Evolutionary conservation across 2,329 filamentous ascomycete genomes (phyloP).

Genomic region (Hymenoscyphus occultus): DNA sequence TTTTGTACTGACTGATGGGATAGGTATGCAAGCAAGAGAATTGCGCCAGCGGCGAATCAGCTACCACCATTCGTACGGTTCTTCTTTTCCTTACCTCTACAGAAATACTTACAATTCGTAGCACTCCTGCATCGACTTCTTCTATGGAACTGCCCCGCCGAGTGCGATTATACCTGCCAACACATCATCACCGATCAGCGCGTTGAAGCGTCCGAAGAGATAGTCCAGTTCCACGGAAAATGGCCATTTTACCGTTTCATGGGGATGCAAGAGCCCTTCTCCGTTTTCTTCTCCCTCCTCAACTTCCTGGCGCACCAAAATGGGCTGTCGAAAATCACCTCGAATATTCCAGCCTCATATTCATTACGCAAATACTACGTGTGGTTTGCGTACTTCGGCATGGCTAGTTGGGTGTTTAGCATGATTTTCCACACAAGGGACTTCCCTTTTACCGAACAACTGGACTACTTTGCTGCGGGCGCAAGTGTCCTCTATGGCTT

Average conservation of each 20-base stretch:
- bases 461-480: conserved; percentile 95
- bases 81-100: conserved; percentile 5
- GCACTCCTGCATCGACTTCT: conserved; percentile 82
- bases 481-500: conserved; percentile 87
- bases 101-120: conserved; percentile 39
- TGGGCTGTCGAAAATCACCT: conserved; percentile 69
- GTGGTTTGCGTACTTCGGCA: conserved; percentile 73
- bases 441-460: conserved; percentile 79
- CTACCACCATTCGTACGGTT: conserved; percentile 35
- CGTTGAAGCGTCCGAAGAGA: conserved; percentile 58
- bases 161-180: conserved; percentile 98
- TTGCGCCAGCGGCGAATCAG: conserved; percentile 64
- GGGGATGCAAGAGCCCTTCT: conserved; percentile 93
- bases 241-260: conserved; percentile 93
- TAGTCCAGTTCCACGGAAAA: conserved; percentile 97
- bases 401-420: conserved; percentile 82
- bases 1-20: conserved; percentile 9
- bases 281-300: conserved; percentile 86
- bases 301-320: conserved; percentile 84
- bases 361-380: conserved; percentile 78
- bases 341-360: conserved; percentile 69
- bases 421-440: conserved; percentile 92
- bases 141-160: conserved; percentile 85
- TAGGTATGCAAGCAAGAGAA: conserved; percentile 80
- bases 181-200: conserved; percentile 80